These are phyloP conservation scores for Macrophomina pseudophaseolina DNA, from an alignment of 2,329 filamentous ascomycete species.

Conservation along the genomic window DNA sequence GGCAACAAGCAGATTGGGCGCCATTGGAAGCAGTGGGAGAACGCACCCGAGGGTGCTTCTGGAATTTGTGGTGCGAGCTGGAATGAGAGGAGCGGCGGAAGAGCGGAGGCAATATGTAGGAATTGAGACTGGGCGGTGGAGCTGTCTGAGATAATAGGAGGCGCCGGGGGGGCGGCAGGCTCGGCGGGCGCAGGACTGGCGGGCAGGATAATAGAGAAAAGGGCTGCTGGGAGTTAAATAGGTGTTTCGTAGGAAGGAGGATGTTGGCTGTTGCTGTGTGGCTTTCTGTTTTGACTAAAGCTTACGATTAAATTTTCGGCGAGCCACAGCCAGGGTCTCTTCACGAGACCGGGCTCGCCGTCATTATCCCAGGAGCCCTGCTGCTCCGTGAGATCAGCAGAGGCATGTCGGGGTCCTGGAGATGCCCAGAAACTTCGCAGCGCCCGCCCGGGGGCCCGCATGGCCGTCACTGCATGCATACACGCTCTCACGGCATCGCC, in stretches of 20 bases:
- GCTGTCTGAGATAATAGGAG: constrained; percentile 4
- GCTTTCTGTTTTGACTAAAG: constrained; percentile 25
- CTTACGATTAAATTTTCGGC: constrained; percentile 24
- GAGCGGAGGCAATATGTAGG: constrained; percentile 6
- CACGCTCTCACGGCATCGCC: not conserved
- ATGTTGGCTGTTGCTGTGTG: constrained; percentile 20
- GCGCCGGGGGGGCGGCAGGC: not conserved
- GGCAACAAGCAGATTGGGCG: constrained; percentile 57
- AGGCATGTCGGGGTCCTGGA: not conserved
- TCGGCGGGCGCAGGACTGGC: not conserved
- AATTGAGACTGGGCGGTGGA: constrained; percentile 12
- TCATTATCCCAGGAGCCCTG: not conserved
- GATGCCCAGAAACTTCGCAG: not conserved
- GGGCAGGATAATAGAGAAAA: not conserved
- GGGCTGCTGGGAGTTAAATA: constrained; percentile 17
- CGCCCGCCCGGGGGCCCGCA: not conserved
- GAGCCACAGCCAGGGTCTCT: constrained; percentile 16
- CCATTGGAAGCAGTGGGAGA: constrained; percentile 42
- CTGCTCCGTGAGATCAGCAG: constrained; percentile 9
- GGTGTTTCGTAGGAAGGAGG: constrained; percentile 9
- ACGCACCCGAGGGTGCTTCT: constrained; percentile 9
- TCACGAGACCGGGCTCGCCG: constrained; percentile 24
- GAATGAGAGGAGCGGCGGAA: not conserved
- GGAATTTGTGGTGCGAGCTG: constrained; percentile 13
- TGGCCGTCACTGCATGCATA: not conserved